Percentiles rank a stretch among this genome's conserved stretches.
These are phyloP conservation scores for Picochlorum sp. DNA, from an alignment of 139 green algal genomes.

Conservation along the genomic window DNA sequence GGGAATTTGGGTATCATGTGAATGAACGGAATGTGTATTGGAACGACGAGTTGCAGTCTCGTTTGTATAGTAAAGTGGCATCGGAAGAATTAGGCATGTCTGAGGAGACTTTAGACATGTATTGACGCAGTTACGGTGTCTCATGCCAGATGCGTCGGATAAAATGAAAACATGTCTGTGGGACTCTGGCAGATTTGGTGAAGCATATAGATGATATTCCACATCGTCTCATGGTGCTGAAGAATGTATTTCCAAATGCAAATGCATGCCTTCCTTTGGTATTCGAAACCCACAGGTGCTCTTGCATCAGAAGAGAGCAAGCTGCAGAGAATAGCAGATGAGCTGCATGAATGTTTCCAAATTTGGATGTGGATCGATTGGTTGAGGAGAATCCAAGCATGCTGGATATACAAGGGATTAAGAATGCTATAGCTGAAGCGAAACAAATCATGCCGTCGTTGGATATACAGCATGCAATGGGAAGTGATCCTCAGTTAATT, in stretches of 20 bases:
- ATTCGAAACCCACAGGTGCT: constrained; percentile 39
- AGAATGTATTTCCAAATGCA: constrained; percentile 51
- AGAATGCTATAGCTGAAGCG: constrained; percentile 42
- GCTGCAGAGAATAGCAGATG: constrained; percentile 18
- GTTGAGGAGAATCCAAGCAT: constrained; percentile 55
- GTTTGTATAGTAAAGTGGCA: constrained; percentile 54
- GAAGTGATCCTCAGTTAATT: constrained; percentile 54
- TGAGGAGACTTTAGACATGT: constrained; percentile 46
- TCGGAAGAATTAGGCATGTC: constrained; percentile 40
- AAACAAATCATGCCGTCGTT: constrained; percentile 44
- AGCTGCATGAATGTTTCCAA: constrained; percentile 51
- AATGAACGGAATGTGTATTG: constrained; percentile 58
- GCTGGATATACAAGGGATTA: constrained; percentile 52
- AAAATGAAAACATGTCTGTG: constrained; percentile 35
- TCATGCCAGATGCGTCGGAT: constrained; percentile 36
- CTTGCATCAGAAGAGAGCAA: constrained; percentile 34
- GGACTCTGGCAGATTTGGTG: neutral
- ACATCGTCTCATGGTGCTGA: constrained; percentile 47
- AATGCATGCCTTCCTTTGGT: constrained; percentile 44
- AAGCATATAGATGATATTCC: constrained; percentile 37
- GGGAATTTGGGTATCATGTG: constrained; percentile 47
- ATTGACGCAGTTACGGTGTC: constrained; percentile 36
- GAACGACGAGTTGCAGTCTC: constrained; percentile 56
- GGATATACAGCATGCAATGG: constrained; percentile 44
- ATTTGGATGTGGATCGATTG: constrained; percentile 44